These are phyloP conservation scores for Metschnikowia chrysomelidarum DNA, from an alignment of 805 yeast species.

Conservation along the genomic window DNA sequence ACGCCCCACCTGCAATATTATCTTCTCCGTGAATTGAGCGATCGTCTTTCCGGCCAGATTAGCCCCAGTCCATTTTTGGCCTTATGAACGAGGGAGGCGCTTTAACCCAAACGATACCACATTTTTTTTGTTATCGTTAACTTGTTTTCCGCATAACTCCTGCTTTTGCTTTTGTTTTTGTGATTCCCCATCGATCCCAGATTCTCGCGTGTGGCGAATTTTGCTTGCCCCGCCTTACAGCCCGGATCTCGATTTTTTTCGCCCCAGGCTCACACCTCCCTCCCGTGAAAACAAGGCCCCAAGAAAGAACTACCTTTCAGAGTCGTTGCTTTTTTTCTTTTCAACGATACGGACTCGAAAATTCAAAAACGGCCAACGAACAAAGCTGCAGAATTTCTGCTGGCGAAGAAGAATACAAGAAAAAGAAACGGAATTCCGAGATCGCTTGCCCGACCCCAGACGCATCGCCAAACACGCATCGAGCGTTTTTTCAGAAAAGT, in stretches of 20 bases:
- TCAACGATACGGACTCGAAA: not conserved
- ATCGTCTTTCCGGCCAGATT: conserved; percentile 6
- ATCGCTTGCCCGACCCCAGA: not conserved
- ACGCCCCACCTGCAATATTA: not conserved
- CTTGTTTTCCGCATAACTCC: conserved; percentile 1
- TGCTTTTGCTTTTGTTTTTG: not conserved
- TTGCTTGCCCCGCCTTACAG: conserved; percentile 1
- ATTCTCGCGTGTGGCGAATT: conserved; percentile 1
- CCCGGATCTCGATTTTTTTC: conserved; percentile 6
- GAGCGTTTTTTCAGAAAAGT: not conserved
- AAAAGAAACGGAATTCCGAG: not conserved
- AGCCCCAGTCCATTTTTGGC: conserved; percentile 3
- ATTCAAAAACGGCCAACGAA: not conserved
- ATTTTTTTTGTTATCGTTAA: not conserved
- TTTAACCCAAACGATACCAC: conserved; percentile 1
- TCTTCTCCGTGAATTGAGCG: conserved; percentile 1
- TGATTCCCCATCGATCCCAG: not conserved
- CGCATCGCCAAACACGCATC: not conserved
- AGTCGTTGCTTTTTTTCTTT: too few species aligned
- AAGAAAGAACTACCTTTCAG: too few species aligned
- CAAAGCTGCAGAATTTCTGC: not conserved
- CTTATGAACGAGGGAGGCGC: not conserved
- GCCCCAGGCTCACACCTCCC: not conserved
- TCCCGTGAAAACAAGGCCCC: too few species aligned
- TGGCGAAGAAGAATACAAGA: not conserved